Evolutionary conservation across 345 rosid species (phyloP).

Genomic region (Nephelium lappaceum): DNA sequence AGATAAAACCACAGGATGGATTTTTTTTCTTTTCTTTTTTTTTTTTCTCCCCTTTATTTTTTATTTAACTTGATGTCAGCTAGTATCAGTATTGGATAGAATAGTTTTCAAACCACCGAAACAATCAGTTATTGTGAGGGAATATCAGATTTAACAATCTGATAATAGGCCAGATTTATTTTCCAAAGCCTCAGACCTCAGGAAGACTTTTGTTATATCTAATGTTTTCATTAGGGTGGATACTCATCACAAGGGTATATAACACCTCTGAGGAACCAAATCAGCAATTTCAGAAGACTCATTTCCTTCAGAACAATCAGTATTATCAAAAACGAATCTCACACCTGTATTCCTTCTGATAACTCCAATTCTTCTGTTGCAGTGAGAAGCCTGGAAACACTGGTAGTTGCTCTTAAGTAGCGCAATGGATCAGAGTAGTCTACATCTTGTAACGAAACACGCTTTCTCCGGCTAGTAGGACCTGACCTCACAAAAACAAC

Average conservation of each 20-base stretch:
- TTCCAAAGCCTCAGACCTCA: background rate
- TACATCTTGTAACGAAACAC: constrained; percentile 52
- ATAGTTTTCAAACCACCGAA: background rate
- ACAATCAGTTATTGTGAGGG: background rate
- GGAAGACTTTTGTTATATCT: constrained; percentile 7
- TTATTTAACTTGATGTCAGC: background rate
- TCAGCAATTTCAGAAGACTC: background rate
- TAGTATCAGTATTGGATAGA: background rate
- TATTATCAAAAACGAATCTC: constrained; percentile 3
- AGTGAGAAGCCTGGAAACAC: constrained; percentile 76
- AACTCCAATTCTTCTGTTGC: constrained; percentile 74
- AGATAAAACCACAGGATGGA: background rate
- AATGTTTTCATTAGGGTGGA: background rate
- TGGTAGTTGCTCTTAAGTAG: constrained; percentile 69
- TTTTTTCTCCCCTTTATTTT: background rate
- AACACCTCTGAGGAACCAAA: background rate
- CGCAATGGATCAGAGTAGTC: constrained; percentile 86
- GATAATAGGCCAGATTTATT: background rate
- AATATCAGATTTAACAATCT: background rate
- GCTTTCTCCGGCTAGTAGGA: constrained; percentile 62
- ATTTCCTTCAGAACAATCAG: constrained; percentile 11
- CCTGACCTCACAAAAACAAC: constrained; percentile 53
- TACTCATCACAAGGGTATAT: background rate
- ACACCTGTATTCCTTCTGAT: constrained; percentile 94
- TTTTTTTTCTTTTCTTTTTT: background rate